Evolutionary conservation across 257 asterid genomes (phyloP).

Genomic region (Lantana camara): DNA sequence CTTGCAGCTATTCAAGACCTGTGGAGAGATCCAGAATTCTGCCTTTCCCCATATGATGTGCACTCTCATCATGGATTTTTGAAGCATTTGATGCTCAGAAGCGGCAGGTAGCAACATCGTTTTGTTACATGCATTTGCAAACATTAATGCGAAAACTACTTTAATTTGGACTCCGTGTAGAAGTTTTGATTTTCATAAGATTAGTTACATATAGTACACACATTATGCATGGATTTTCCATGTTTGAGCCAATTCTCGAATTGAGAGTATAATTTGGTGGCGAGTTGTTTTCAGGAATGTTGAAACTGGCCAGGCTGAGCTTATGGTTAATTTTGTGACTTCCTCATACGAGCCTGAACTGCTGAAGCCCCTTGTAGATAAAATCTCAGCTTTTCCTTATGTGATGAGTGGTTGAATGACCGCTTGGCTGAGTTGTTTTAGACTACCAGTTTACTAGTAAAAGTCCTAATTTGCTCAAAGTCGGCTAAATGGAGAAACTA

Average conservation of each 20-base stretch:
- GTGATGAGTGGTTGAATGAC: conserved; percentile 69
- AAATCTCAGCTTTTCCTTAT: conserved; percentile 59
- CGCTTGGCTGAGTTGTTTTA: too few relatives aligned
- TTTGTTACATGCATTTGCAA: not conserved
- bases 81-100: conserved; percentile 93
- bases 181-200: not conserved
- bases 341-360: conserved; percentile 80
- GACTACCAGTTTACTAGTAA: too few relatives aligned
- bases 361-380: conserved; percentile 77
- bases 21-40: conserved; percentile 75
- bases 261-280: not conserved
- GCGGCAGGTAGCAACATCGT: conserved; percentile 69
- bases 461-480: too few relatives aligned
- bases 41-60: conserved; percentile 80
- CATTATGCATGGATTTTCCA: not conserved
- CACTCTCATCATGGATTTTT: conserved; percentile 86
- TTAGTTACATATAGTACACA: not conserved
- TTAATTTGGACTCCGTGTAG: not conserved
- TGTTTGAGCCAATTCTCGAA: not conserved
- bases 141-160: not conserved
- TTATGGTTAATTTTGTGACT: conserved; percentile 97
- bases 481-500: too few relatives aligned
- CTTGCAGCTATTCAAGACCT: conserved; percentile 86
- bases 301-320: conserved; percentile 78
- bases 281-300: conserved; percentile 50